Conservation (phyloP, 371 early-diverging fungal genomes). For the Lichtheimia ramosa region DNA sequence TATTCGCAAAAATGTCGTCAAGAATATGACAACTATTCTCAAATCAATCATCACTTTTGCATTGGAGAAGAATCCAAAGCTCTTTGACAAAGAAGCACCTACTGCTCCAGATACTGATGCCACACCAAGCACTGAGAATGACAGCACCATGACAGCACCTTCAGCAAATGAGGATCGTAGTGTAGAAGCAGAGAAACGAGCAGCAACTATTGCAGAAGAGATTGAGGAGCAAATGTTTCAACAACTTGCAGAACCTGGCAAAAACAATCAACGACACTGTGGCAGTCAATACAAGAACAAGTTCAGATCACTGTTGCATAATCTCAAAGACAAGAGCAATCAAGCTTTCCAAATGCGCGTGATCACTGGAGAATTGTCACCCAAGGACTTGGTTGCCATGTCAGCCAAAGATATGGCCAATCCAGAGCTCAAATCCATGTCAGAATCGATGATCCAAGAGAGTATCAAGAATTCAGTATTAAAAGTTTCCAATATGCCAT, state of each 20-base stretch:
- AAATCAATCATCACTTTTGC: conserved; percentile 30
- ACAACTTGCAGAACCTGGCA: conserved; percentile 26
- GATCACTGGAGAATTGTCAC: conserved; percentile 60
- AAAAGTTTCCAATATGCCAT: conserved; percentile 51
- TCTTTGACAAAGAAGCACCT: conserved; percentile 18
- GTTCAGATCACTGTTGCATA: conserved; percentile 71
- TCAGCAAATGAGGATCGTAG: not conserved
- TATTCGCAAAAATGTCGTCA: conserved; percentile 56
- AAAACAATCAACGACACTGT: conserved; percentile 18
- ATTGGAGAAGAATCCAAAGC: conserved; percentile 24
- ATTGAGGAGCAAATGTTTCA: conserved; percentile 44
- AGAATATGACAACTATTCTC: conserved; percentile 44
- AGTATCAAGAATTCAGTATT: conserved; percentile 65
- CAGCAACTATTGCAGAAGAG: conserved; percentile 24
- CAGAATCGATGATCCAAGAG: conserved; percentile 61
- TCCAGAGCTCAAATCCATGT: conserved; percentile 65
- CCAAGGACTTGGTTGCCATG: conserved; percentile 67
- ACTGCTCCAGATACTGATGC: no score
- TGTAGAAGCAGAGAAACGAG: not conserved
- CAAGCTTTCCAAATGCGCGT: conserved; percentile 64
- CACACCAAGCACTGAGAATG: not conserved
- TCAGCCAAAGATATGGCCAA: conserved; percentile 78
- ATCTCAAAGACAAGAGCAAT: conserved; percentile 78
- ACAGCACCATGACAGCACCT: not conserved
- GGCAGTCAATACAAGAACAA: conserved; percentile 74